Percentiles rank a stretch among this genome's conserved stretches.
These are phyloP conservation scores for Trichoderma endophyticum DNA, from an alignment of 2,329 filamentous ascomycete species.

Conservation along the genomic window DNA sequence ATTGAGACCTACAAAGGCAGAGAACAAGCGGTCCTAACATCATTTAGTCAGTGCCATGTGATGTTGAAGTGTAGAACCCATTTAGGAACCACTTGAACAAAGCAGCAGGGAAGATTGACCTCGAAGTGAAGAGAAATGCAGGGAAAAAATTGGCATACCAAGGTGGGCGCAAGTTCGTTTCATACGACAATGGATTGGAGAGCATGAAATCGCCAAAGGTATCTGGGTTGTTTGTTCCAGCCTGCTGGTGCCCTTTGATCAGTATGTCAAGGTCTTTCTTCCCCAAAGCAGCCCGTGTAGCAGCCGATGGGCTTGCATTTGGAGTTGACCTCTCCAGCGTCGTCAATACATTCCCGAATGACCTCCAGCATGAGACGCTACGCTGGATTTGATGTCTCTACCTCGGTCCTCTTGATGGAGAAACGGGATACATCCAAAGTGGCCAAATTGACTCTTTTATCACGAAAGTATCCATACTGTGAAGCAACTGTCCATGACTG, in stretches of 20 bases:
- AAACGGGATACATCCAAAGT: neutral
- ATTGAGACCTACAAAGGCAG: neutral
- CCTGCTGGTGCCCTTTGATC: neutral
- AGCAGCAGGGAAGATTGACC: neutral
- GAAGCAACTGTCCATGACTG: neutral
- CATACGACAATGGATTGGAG: neutral
- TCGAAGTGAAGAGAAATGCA: neutral
- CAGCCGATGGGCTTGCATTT: neutral
- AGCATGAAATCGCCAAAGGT: neutral
- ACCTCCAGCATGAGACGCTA: neutral
- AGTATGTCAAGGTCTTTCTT: neutral
- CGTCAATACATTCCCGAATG: neutral
- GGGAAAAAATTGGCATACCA: neutral
- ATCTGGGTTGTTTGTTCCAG: neutral
- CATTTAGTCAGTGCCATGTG: neutral
- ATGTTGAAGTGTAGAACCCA: neutral
- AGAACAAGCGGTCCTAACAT: neutral
- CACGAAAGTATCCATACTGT: neutral
- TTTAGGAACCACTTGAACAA: neutral
- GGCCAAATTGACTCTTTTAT: neutral
- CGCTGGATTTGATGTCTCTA: neutral
- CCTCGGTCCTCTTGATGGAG: neutral
- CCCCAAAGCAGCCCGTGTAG: neutral
- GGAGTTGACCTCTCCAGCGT: neutral
- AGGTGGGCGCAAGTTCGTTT: neutral